These are phyloP conservation scores for Tolypocladium sp. DNA, from an alignment of 2,329 filamentous ascomycete species.

Conservation along the genomic window DNA sequence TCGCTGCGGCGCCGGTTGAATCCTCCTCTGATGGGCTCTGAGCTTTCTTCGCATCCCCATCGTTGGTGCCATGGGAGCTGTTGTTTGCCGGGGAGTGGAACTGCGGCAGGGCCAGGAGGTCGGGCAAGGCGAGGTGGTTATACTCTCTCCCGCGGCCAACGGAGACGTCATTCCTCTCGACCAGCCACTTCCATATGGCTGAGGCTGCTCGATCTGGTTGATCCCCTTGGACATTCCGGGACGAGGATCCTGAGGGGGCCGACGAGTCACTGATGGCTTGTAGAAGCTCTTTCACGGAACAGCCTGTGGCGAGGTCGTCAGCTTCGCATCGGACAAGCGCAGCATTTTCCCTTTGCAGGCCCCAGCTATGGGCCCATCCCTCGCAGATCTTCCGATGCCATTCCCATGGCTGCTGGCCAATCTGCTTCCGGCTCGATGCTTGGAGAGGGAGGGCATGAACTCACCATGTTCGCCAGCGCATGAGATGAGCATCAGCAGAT, in stretches of 20 bases:
- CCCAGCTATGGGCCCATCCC: neutral
- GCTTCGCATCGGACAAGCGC: neutral
- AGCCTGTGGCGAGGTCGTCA: conserved; percentile 15
- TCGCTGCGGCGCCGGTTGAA: neutral
- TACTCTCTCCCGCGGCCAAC: conserved; percentile 20
- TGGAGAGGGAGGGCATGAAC: conserved; percentile 6
- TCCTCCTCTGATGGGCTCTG: neutral
- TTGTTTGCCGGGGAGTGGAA: neutral
- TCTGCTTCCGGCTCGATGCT: neutral
- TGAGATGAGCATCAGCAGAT: conserved; percentile 25
- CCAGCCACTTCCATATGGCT: conserved; percentile 27
- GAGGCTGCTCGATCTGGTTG: conserved; percentile 17
- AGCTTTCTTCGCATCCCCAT: neutral
- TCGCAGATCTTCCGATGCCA: neutral
- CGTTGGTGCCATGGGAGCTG: neutral
- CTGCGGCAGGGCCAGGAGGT: conserved; percentile 16
- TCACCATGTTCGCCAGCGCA: conserved; percentile 28
- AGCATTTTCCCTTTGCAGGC: neutral
- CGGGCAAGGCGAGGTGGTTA: conserved; percentile 28
- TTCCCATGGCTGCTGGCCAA: neutral
- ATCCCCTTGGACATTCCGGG: conserved; percentile 3
- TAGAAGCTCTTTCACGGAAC: conserved; percentile 20
- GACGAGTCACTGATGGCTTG: conserved; percentile 19
- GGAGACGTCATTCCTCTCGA: conserved; percentile 23
- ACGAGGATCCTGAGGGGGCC: conserved; percentile 7